phyloP scores from a whole-genome alignment of 208 protist species.

The Jaenimonas drosophilae region DNA sequence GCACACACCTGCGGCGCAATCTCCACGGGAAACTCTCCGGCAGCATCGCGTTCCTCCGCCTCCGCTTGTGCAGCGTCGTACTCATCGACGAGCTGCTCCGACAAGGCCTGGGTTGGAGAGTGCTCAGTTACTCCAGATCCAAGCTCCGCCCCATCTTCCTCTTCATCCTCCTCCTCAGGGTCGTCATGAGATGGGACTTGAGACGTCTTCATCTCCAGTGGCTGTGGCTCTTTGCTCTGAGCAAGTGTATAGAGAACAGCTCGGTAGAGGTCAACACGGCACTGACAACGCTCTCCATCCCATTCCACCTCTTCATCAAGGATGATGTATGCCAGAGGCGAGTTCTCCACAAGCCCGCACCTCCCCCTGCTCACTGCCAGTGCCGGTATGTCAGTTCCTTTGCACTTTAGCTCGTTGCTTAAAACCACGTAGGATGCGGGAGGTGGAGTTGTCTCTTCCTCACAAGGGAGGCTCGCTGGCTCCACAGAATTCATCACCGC shows the following conservation, averaged over 20 bases:
- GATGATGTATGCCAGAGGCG: slow-evolving; percentile 31
- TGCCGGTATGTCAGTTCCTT: neutral
- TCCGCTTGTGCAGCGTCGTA: slow-evolving; percentile 40
- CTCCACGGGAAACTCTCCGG: slow-evolving; percentile 16
- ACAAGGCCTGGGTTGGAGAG: slow-evolving; percentile 21
- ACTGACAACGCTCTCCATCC: slow-evolving; percentile 35
- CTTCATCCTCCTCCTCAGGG: slow-evolving; percentile 7
- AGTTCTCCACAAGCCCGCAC: slow-evolving; percentile 5
- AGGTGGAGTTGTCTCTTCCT: no score
- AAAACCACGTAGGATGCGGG: no score
- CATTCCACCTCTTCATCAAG: slow-evolving; percentile 13
- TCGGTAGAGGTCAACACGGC: slow-evolving; percentile 54
- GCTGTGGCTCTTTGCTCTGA: slow-evolving; percentile 5
- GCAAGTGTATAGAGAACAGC: slow-evolving; percentile 39
- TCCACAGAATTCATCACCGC: slow-evolving; percentile 1
- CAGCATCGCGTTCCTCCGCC: slow-evolving; percentile 33
- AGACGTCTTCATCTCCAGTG: slow-evolving; percentile 4
- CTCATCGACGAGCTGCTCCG: slow-evolving; percentile 53
- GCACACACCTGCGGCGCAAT: slow-evolving; percentile 10
- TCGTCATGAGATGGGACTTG: slow-evolving; percentile 4
- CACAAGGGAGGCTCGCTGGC: no score
- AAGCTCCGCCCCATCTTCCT: slow-evolving; percentile 4
- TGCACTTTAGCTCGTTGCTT: neutral
- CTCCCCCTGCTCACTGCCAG: neutral
- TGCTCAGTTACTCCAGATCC: slow-evolving; percentile 6